Evolutionary conservation across 129 eudicot species (phyloP), one percentile per base, ranked within the genome.

Genomic region (Solidago caesia): DNA sequence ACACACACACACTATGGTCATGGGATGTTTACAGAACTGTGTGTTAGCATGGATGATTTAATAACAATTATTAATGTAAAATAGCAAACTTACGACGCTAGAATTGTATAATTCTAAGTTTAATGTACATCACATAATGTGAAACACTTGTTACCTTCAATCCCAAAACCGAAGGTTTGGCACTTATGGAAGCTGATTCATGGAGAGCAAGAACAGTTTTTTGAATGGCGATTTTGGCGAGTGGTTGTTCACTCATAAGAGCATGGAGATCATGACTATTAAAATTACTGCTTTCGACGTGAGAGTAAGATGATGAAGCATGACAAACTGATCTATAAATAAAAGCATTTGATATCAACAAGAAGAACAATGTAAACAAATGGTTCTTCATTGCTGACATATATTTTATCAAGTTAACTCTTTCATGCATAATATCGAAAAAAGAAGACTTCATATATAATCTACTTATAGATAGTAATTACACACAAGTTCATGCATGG

Each of bases 181-280:
- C 89, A 29, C 66, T 51, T 53, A 85, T 70, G 51, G 44, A 67
- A 39, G 84, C 86, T 9, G 67, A 63, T 10, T 82, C 77, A 74
- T 79, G 82, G 45, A 79, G 80, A 44, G 86, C 84, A 63, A 79
- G 29, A 11, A 74, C 52, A 15, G 86, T 77, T 71, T 76, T 61
- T 26, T 82, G 86, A 60, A 85, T 82, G 14, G 80, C 80, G 42
- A 85, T 85, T 71, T 82, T 79, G 16, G 89, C 70, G 27, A 85
- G 75, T 42, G 89, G 86, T 61, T 82, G 89, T 75, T 69, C 83
- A 44, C 81, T 75, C 7, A 67, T 80, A 2, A 71, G 77, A 12
- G 65, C 71, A 68, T 49, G 74, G 2, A 26, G 25, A 68, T n/a
- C n/a, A n/a, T 44, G 79, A 46, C 5, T 56, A 44, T 72, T 44